Evolutionary conservation across 768 basidiomycete species (phyloP), one percentile per base, ranked within the genome.

Genomic region (Hysterangium stoloniferum): DNA sequence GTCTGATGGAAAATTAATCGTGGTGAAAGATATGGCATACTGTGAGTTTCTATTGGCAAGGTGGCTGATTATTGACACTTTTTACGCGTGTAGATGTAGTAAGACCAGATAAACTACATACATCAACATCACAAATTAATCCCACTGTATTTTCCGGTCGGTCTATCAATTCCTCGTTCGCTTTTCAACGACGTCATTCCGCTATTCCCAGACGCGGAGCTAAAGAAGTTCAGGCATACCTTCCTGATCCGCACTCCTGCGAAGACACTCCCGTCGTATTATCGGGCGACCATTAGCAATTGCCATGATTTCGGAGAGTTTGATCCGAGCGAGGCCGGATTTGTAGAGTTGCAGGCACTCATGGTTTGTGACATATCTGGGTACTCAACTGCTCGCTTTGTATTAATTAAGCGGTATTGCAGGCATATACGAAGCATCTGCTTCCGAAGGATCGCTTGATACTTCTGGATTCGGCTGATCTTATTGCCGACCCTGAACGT

Each of bases 201-300:
- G 17, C 19, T 45, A n/a, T 13, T 11, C 19, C 20, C 13, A 45
- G 44, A 45, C 22, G 29, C 8, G 9, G 44, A 45, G 19, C 17
- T 45, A 31, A 45, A 32, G 44, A 33, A 29, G 19, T 45, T 45
- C 20, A 45, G 44, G 33, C 44, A 45, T 32, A 45, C 44, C 25
- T 45, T 45, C 31, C 44, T 45, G 19, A 45, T 45, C 15, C 27
- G 44, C 6, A 28, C 20, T 17, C 44, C 44, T 3, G 6, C n/a
- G 2, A 45, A 45, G 22, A 45, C 44, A 19, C 15, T 45, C 12
- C 28, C 27, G 13, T 45, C 44, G 31, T 45, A 45, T 27, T 45
- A 45, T 27, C 44, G 44, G 28, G 44, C 44, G 9, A 45, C 44
- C 11, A 45, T n/a, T 2, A 27, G 28, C 29, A 22, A 45, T 17